Conservation (phyloP, 257 asterid species). For the Forsythia viridissima region DNA sequence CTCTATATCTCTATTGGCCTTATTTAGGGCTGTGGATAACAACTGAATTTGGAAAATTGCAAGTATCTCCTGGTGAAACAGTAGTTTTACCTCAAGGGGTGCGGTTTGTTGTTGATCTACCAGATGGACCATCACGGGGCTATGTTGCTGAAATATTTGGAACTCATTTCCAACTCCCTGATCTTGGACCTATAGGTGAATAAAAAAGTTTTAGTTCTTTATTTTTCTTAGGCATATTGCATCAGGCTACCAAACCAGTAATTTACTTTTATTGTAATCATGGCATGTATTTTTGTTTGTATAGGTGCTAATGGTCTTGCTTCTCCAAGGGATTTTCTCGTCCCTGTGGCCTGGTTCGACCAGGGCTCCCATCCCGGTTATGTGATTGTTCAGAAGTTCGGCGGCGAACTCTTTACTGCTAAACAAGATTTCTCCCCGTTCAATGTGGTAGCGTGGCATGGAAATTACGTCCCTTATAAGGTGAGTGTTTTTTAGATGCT, state of each 20-base stretch:
- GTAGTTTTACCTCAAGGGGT: slow-evolving; percentile 88
- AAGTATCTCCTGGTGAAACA: slow-evolving; percentile 82
- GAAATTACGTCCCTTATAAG: slow-evolving; percentile 92
- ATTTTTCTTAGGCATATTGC: not conserved
- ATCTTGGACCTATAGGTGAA: slow-evolving; percentile 95
- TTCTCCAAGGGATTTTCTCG: slow-evolving; percentile 89
- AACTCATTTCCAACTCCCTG: slow-evolving; percentile 96
- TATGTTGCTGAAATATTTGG: slow-evolving; percentile 93
- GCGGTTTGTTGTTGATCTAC: slow-evolving; percentile 78
- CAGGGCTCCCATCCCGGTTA: slow-evolving; percentile 62
- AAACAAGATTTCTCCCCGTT: slow-evolving; percentile 95
- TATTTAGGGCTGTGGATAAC: slow-evolving; percentile 82
- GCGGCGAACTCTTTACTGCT: slow-evolving; percentile 95
- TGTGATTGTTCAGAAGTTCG: slow-evolving; percentile 88
- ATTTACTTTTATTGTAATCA: not conserved
- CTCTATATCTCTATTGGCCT: slow-evolving; percentile 12
- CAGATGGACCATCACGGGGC: slow-evolving; percentile 92
- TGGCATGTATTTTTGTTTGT: slow-evolving; percentile 18
- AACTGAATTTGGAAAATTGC: slow-evolving; percentile 86
- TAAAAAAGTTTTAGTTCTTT: slow-evolving; percentile 16
- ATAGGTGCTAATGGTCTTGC: slow-evolving; percentile 98
- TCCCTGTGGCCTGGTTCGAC: slow-evolving; percentile 88
- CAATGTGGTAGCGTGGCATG: slow-evolving; percentile 99
- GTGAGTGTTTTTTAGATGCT: slow-evolving; percentile 29
- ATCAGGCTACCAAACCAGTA: slow-evolving; percentile 2